Evolutionary conservation across 768 basidiomycete genomes (phyloP).

Genomic region (Amanita rubescens): DNA sequence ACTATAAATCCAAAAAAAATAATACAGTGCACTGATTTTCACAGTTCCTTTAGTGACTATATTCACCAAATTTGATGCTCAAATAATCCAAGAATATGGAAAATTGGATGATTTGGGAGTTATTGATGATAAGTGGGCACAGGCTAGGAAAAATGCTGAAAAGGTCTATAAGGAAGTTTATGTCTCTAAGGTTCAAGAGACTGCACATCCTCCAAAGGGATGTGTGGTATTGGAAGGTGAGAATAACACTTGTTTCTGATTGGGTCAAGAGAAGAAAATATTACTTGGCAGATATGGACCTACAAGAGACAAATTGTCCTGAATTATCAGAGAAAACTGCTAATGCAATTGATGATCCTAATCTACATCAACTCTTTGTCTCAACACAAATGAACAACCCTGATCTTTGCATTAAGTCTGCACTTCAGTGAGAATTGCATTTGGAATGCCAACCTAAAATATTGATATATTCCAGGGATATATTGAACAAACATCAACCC

Average conservation of each 20-base stretch:
- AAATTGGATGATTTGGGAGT: background rate
- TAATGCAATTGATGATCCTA: slow-evolving; percentile 10
- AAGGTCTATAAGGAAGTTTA: slow-evolving; percentile 9
- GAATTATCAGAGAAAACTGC: slow-evolving; percentile 13
- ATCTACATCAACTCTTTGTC: slow-evolving; percentile 15
- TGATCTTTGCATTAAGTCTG: slow-evolving; percentile 12
- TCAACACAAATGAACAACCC: slow-evolving; percentile 20
- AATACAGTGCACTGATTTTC: too few relatives aligned
- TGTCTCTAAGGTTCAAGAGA: background rate
- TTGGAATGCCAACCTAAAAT: background rate
- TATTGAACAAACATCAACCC: background rate
- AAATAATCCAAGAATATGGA: slow-evolving; percentile 11
- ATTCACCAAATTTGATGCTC: slow-evolving; percentile 31
- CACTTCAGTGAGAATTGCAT: background rate
- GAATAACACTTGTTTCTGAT: background rate
- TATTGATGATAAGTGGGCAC: slow-evolving; percentile 1
- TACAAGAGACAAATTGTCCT: slow-evolving; percentile 8
- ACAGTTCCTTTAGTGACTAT: slow-evolving; percentile 31
- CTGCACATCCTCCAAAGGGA: background rate
- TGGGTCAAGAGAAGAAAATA: too few relatives aligned
- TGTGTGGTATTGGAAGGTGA: background rate
- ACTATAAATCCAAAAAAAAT: too few relatives aligned
- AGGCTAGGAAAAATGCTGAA: slow-evolving; percentile 11
- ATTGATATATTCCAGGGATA: background rate
- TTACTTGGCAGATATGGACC: slow-evolving; percentile 14